Evolutionary conservation across 345 rosid genomes (phyloP), one percentile per base, ranked within the genome.

Genomic region (Kandelia obovata): DNA sequence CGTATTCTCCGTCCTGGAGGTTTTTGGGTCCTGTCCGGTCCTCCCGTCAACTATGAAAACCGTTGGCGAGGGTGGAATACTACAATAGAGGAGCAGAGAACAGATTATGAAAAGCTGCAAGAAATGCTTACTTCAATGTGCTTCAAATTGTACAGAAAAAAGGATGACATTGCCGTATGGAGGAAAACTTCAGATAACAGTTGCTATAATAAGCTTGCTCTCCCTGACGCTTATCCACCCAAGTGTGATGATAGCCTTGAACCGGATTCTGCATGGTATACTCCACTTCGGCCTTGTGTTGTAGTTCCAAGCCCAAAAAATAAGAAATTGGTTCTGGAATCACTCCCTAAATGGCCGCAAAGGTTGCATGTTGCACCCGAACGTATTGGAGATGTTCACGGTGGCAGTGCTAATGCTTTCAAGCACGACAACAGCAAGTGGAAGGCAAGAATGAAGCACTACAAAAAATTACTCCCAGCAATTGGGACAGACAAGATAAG

Each of bases 21-120:
- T 27, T 95, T 95, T 71, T 95, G 99, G 99, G 91, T 95, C 69
- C 81, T 95, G 51, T 95, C 99, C 47, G 98, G 99, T 51, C 99
- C 99, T 64, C 99, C 99, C 32, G 89, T 95, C 37, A 95, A 95
- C 80, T 95, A 95, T 47, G 90, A 92, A 62, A 77, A 78, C 78
- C 90, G 90, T 5, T 95, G 99, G 99, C 80, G 87, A 71, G 99
- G 99, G 53, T 95, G 99, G 99, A 90, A 95, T 77, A 95, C 99
- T 16, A 95, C 99, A 9, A 78, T 86, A 28, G 96, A 92, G 81
- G 98, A 90, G 69, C 98, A 92, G 82, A 92, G 75, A 74, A 79
- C 90, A 31, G 92, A 95, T 66, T 95, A 88, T 69, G 98, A 95
- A 51, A 92, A 92, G 80, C 75, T 95, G 70, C 78, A 84, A 67